Base-by-base conservation (phyloP, 495 filamentous ascomycete species). In the Penicillium goetzii region DNA sequence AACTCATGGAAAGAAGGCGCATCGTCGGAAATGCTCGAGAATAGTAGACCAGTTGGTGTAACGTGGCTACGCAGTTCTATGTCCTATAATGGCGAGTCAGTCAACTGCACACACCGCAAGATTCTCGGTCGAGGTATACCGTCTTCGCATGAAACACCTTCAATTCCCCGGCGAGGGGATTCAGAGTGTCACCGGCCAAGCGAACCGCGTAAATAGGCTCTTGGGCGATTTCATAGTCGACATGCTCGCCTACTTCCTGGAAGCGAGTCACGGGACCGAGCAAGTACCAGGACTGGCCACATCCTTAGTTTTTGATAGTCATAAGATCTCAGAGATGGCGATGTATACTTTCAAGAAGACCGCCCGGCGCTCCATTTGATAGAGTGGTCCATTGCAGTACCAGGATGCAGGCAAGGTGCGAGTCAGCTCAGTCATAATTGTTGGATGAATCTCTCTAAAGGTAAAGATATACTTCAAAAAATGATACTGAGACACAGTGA, bases 191-290 rank as follows among this genome's bases (percentile, higher is more conserved):
- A 1, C 75, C 76, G 33, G 69, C 71, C 14, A 52, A 71, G 43
- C 82, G 80, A 55, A 78, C 71, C n/a, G 77, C 81, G 45, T 76
- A 71, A 32, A 88, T 69, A 1, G 72, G 68, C 30, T 82, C 73
- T 69, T 86, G 85, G 1, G 85, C 84, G 45, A 87, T 75, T 56
- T 88, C 85, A 68, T 87, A 88, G 15, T 69, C 61, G 11, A 85
- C 77, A 47, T 76, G 74, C 57, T 83, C 80, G 5, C 76, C 75
- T 23, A 75, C 67, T 10, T 70, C 68, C 47, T 78, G 73, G 68
- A 88, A 88, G 59, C 80, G 70, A 19, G 83, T 86, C 19, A 86
- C 75, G 0, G 85, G 85, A n/a, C 85, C 85, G n/a, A 88, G 78
- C 33, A 87, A 74, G 71, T 88, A 85, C 85, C 85, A 88, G 32